Percentiles rank a stretch among this genome's conserved stretches.
These are phyloP conservation scores for Tylopilus felleus DNA, from an alignment of 768 basidiomycete genomes.

Conservation along the genomic window DNA sequence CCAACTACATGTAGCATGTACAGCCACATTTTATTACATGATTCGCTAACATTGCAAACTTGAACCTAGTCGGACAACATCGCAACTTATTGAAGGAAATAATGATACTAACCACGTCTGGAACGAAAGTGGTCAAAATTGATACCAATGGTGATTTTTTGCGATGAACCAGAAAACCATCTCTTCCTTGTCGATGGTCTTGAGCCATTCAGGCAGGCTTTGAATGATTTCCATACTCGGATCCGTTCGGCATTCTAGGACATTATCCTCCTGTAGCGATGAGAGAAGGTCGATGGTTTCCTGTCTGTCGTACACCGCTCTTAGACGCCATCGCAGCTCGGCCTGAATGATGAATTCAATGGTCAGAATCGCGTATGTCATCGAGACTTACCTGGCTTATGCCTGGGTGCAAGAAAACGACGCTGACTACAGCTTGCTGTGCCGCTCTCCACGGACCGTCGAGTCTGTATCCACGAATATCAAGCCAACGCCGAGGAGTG, in stretches of 20 bases:
- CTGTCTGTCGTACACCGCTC: slow-evolving; percentile 70
- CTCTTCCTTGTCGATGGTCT: slow-evolving; percentile 49
- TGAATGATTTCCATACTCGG: slow-evolving; percentile 4
- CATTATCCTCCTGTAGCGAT: slow-evolving; percentile 52
- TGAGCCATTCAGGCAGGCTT: slow-evolving; percentile 25
- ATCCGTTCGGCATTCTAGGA: slow-evolving; percentile 32
- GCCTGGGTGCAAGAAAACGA: slow-evolving; percentile 68
- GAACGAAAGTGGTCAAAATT: slow-evolving; percentile 33
- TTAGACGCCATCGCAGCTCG: slow-evolving; percentile 69
- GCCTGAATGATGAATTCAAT: slow-evolving; percentile 37
- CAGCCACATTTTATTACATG: no score
- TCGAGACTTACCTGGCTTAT: slow-evolving; percentile 57
- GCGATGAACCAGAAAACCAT: slow-evolving; percentile 56
- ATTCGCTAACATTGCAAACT: no score
- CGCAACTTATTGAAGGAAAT: slow-evolving; percentile 7
- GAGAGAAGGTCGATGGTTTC: slow-evolving; percentile 64
- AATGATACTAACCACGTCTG: slow-evolving; percentile 15
- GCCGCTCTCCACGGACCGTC: slow-evolving; percentile 71
- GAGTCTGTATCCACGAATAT: slow-evolving; percentile 61
- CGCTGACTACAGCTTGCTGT: slow-evolving; percentile 61
- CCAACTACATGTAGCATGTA: no score
- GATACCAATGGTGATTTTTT: slow-evolving; percentile 62
- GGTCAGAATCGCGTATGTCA: slow-evolving; percentile 1
- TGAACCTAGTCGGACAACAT: neutral
- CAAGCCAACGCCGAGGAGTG: slow-evolving; percentile 75